Base-by-base conservation (phyloP, 768 basidiomycete species). In the Kwoniella pini region DNA sequence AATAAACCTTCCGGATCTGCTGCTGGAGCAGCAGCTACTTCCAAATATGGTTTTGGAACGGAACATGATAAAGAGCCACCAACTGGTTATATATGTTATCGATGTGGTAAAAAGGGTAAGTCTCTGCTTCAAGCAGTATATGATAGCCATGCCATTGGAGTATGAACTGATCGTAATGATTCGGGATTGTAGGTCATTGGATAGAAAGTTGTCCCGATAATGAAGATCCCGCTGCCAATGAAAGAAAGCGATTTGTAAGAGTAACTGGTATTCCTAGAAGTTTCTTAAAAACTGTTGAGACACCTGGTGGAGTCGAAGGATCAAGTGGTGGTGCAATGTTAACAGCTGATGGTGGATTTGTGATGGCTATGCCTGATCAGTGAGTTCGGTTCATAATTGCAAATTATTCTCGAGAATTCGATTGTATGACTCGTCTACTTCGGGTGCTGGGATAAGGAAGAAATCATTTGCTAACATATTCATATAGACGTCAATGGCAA, bases 171-270 rank as follows among this genome's bases (percentile, higher is more conserved):
- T n/a, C n/a, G n/a, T n/a, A n/a, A n/a, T n/a, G n/a, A n/a, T n/a
- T n/a, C n/a, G n/a, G n/a, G n/a, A n/a, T n/a, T n/a, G n/a, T 19
- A 97, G 95, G 96, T 39, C 96, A 99, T 75, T 99, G 96, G 96
- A 99, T 99, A 65, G 94, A 99, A 76, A 91, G 96, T 64, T 99
- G 96, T 76, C 96, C 96, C 1, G 96, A 93, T 5, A 97, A 97
- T 77, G 93, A 88, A 69, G 91, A 99, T 75, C 88, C 91, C 51
- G 91, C 94, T 49, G 96, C 88, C 66, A 91, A 95, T 78, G 88
- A 98, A 71, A 83, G 89, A 58, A 95, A 95, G 46, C 88, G 94
- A 26, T 94, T 99, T 77, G 97, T 97, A 76, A 85, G 96, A 51
- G 98, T 96, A 3, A 99, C 96, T 10, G 96, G 96, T 79, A 99